phyloP scores from a whole-genome alignment of 2,329 filamentous ascomycete genomes.

The Cylindrodendrum hubeiense region DNA sequence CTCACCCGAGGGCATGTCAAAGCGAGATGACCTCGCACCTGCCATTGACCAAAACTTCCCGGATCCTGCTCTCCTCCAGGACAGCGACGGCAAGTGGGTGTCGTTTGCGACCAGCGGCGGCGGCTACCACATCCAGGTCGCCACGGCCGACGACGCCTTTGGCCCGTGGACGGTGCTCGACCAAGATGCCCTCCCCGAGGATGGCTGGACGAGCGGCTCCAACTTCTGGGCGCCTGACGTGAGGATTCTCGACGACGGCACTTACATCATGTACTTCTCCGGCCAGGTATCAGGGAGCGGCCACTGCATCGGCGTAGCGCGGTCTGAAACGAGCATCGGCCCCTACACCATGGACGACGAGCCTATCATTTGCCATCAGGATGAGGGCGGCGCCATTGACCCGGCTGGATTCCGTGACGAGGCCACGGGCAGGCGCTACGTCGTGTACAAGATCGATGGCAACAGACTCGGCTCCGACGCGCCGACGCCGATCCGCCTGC shows the following conservation, averaged over 20 bases:
- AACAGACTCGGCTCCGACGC: conserved; percentile 63
- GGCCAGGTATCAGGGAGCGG: conserved; percentile 57
- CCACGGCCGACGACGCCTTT: conserved; percentile 60
- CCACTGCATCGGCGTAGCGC: conserved; percentile 72
- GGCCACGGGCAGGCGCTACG: conserved; percentile 64
- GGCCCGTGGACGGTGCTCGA: conserved; percentile 61
- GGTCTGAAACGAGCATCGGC: conserved; percentile 59
- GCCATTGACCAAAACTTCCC: conserved; percentile 59
- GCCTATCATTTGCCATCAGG: conserved; percentile 65
- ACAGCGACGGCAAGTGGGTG: conserved; percentile 63
- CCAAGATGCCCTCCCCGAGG: conserved; percentile 66
- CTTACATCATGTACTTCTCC: conserved; percentile 72
- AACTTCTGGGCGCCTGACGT: conserved; percentile 75
- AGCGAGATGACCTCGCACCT: conserved; percentile 29
- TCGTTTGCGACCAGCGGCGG: conserved; percentile 68
- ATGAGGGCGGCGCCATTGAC: conserved; percentile 72
- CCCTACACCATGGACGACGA: conserved; percentile 63
- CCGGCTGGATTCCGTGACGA: conserved; percentile 69
- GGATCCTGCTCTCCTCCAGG: conserved; percentile 65
- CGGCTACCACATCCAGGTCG: conserved; percentile 65
- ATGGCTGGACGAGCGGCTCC: conserved; percentile 64
- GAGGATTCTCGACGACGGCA: conserved; percentile 59
- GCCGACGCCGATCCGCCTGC: conserved; percentile 69
- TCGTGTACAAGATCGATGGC: conserved; percentile 76
- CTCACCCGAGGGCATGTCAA: background rate